Base-by-base conservation (phyloP, 2,329 filamentous ascomycete genomes). In the Ampelomyces quisqualis region DNA sequence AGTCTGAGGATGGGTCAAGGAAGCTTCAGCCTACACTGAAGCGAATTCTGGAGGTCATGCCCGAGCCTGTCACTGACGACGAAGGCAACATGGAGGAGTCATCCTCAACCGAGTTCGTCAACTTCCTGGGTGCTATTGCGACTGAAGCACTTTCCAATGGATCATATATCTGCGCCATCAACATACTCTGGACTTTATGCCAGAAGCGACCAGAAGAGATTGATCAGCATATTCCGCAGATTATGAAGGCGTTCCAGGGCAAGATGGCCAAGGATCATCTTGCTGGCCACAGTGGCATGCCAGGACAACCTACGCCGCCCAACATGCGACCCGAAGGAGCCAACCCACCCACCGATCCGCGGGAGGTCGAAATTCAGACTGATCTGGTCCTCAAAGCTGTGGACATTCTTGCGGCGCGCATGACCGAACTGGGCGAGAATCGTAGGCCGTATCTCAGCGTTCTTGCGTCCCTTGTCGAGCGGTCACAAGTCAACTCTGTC, bases 231-330 rank as follows among this genome's bases (percentile, higher is more conserved):
- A 90, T 97, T 39, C 75, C 80, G 3, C 82, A 85, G 19, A 76
- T 98, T 29, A 95, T 98, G 86, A 96, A 95, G 68, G 89, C 88
- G 0, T 79, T 99, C 55, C 91, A 95, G 56, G 81, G 82, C 34
- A 96, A 96, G 70, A 80, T 98, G 53, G 90, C 90, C 1, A 86
- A 93, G 55, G 93, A 98, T 51, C 93, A 98, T 68, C 85, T 98
- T 43, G 66, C 88, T 79, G 34, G 75, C 76, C 46, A 77, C 74
- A 45, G 74, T 81, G 57, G 71, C 67, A 64, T 62, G 28, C 57
- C 58, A 22, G 69, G 60, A 10, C 64, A 67, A 31, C 47, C 49
- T 18, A 51, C 43, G 13, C 55, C 59, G 19, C 60, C 63, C 20
- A 52, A 47, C 13, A 51, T 69, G 31, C 77, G 78, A 43, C 79